Evolutionary conservation across 2,329 filamentous ascomycete species (phyloP).

Genomic region (Atkinsonella hypoxylon): DNA sequence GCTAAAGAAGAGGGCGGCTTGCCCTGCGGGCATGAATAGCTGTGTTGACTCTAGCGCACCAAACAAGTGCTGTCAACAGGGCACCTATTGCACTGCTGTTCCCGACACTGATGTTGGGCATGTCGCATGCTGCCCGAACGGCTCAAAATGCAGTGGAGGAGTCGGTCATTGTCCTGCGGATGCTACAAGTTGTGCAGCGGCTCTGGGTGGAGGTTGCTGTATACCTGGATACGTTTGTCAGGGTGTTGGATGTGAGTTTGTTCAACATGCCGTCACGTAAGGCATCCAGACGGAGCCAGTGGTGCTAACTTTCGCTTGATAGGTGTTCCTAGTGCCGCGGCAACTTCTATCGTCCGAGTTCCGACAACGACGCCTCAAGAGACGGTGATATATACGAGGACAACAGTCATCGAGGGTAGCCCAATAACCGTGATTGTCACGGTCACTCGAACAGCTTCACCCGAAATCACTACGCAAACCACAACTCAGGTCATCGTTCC

Average conservation of each 20-base stretch:
- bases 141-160: constrained; percentile 48
- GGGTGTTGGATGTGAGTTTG: constrained; percentile 54
- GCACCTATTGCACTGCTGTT: constrained; percentile 54
- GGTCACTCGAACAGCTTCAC: constrained; percentile 23
- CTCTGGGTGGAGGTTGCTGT: constrained; percentile 63
- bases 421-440: constrained; percentile 30
- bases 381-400: constrained; percentile 28
- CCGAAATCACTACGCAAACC: constrained; percentile 26
- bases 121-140: constrained; percentile 64
- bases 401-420: constrained; percentile 23
- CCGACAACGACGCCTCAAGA: constrained; percentile 10
- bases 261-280: background rate
- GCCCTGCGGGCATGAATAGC: constrained; percentile 52
- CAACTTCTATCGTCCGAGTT: constrained; percentile 13
- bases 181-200: constrained; percentile 52
- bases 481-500: constrained; percentile 3
- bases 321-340: constrained; percentile 23
- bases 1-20: constrained; percentile 49
- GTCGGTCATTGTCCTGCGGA: constrained; percentile 50
- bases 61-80: constrained; percentile 60
- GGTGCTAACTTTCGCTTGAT: background rate
- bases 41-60: constrained; percentile 54
- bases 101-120: constrained; percentile 50
- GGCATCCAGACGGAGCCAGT: background rate
- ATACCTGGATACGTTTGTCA: constrained; percentile 59